A percentile compares a stretch with the other conserved stretches of the same genome.
phyloP scores from a whole-genome alignment of 2,329 filamentous ascomycete species.

The Neonectria magnoliae region DNA sequence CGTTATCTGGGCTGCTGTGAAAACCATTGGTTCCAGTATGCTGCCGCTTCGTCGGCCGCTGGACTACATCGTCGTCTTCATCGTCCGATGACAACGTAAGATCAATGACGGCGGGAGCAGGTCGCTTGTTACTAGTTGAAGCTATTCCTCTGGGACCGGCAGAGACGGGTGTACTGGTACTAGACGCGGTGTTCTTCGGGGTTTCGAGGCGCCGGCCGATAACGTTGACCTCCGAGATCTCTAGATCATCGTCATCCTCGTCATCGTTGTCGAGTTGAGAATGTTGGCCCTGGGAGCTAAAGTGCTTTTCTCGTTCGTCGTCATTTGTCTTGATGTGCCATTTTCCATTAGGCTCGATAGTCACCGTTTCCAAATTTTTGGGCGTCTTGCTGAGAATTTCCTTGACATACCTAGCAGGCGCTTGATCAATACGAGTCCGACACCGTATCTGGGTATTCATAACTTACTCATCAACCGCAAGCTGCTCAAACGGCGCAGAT shows the following conservation, averaged over 20 bases:
- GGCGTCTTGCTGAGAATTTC: slow-evolving; percentile 84
- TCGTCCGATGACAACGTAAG: slow-evolving; percentile 67
- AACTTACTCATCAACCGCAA: slow-evolving; percentile 87
- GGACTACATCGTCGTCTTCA: slow-evolving; percentile 59
- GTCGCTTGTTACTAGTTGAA: slow-evolving; percentile 58
- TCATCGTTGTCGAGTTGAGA: slow-evolving; percentile 50
- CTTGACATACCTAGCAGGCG: slow-evolving; percentile 74
- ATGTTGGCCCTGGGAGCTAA: not conserved
- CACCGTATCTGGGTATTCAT: too few relatives aligned
- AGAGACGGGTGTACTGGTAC: slow-evolving; percentile 51
- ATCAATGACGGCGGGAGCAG: slow-evolving; percentile 65
- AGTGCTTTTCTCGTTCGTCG: slow-evolving; percentile 41
- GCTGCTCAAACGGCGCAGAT: slow-evolving; percentile 77
- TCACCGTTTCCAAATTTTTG: slow-evolving; percentile 81
- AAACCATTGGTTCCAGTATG: slow-evolving; percentile 43
- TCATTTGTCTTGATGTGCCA: slow-evolving; percentile 67
- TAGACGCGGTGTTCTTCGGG: slow-evolving; percentile 49
- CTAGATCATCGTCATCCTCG: slow-evolving; percentile 60
- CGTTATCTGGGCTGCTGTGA: slow-evolving; percentile 28
- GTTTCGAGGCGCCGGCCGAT: slow-evolving; percentile 50
- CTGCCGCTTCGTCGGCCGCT: slow-evolving; percentile 60
- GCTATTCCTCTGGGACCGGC: slow-evolving; percentile 48
- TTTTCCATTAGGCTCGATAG: slow-evolving; percentile 84
- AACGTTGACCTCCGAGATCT: slow-evolving; percentile 57
- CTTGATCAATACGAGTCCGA: slow-evolving; percentile 26